These are phyloP conservation scores for Daldinia sp. DNA, from an alignment of 2,329 filamentous ascomycete genomes.

Conservation along the genomic window DNA sequence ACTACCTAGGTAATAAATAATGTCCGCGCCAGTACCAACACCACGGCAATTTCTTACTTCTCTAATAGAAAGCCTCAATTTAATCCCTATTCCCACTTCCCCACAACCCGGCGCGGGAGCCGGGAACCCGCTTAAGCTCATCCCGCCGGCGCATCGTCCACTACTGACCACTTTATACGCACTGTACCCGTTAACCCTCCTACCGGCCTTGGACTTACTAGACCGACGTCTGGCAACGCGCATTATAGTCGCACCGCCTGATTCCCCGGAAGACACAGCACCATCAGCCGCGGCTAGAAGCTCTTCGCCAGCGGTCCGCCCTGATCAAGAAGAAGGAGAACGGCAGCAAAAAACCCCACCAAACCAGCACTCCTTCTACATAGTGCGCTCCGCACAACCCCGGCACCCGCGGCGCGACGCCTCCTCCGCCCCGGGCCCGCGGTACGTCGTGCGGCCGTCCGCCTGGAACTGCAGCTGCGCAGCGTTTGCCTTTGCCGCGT, in stretches of 20 bases:
- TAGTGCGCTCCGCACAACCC: constrained; percentile 68
- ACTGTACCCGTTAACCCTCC: constrained; percentile 80
- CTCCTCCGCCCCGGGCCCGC: constrained; percentile 10
- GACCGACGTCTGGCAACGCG: constrained; percentile 77
- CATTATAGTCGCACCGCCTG: constrained; percentile 47
- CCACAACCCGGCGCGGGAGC: constrained; percentile 25
- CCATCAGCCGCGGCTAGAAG: not conserved
- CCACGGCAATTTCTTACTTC: constrained; percentile 57
- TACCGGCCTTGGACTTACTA: constrained; percentile 87
- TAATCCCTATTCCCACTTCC: constrained; percentile 39
- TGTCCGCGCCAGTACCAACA: constrained; percentile 48
- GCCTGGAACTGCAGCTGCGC: constrained; percentile 94
- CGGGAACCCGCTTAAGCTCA: constrained; percentile 47
- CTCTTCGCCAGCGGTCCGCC: not conserved
- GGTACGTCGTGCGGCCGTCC: constrained; percentile 75
- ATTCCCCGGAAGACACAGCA: constrained; percentile 1
- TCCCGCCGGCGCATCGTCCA: constrained; percentile 55
- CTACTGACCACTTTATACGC: constrained; percentile 84
- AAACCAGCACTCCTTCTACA: constrained; percentile 59
- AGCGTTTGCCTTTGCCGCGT: constrained; percentile 79
- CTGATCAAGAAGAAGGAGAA: not conserved
- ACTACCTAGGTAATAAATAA: not conserved
- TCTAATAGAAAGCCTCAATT: constrained; percentile 55
- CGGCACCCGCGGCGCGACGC: constrained; percentile 38
- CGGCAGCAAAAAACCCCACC: no score